Base-by-base conservation (phyloP, 441 rosid genomes). In the Bocquillonia castaneifolia region DNA sequence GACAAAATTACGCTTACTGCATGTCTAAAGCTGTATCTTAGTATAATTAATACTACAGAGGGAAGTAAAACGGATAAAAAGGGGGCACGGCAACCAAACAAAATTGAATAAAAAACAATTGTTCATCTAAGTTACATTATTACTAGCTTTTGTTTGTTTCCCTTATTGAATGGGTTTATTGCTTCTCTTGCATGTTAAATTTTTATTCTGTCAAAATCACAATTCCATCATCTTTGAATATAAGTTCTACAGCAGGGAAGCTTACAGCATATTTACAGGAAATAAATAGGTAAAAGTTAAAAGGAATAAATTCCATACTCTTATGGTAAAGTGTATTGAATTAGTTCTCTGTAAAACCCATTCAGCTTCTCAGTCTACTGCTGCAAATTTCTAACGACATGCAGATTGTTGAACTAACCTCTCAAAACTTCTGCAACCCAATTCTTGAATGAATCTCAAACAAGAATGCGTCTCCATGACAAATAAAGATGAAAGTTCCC, bases 371-470 rank as follows among this genome's bases (percentile, higher is more conserved):
- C 47, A 34, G 57, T 58, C 26, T 20, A 57, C 22, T 31, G 22
- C 4, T 44, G 63, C 31, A 45, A 57, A 45, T 50, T 25, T 56
- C 32, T 32, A 9, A 26, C n/a, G 25, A 56, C 12, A 12, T 20
- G 39, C 44, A 22, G 23, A 56, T 57, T 45, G 6, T 10, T 45
- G 45, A 57, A 10, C 64, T 8, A 45, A 45, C 44, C 45, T 44
- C 23, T 6, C 28, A 39, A 37, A 42, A 67, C 40, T 45, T 67
- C 36, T 20, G 37, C 8, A 28, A 39, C 48, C 18, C 8, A 47
- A 18, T 31, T 26, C 44, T 32, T 40, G 57, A 51, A 42, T n/a
- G 54, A 45, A 63, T 31, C 25, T 18, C 55, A 66, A 36, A 63
- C 3, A 50, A 50, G 51, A 71, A 48, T 45, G 44, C 42, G 29